Evolutionary conservation across 495 filamentous ascomycete species (phyloP).

Genomic region (Chaetomidium leptoderma): DNA sequence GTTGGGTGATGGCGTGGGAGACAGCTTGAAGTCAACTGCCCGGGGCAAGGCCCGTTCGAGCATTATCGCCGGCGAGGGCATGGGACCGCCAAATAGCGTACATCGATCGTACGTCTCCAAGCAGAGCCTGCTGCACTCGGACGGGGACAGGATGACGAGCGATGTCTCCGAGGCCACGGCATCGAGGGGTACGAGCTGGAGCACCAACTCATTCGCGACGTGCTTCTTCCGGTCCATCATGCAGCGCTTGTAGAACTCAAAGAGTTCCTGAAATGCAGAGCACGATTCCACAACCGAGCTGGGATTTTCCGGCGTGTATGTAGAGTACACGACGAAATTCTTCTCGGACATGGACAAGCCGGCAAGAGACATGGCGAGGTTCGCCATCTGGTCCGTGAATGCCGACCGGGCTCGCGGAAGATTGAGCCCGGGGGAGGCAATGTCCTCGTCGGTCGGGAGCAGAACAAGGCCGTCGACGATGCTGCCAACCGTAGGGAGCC

Average conservation of each 20-base stretch:
- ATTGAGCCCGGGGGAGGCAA: constrained; percentile 26
- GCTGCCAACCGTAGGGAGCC: constrained; percentile 48
- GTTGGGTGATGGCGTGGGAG: constrained; percentile 59
- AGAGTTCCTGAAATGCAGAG: constrained; percentile 69
- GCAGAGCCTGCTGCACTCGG: constrained; percentile 63
- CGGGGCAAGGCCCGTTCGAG: constrained; percentile 70
- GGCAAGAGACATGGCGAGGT: constrained; percentile 36
- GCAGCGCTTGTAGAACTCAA: constrained; percentile 59
- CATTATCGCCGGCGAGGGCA: constrained; percentile 66
- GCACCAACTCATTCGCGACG: constrained; percentile 61
- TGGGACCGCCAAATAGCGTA: constrained; percentile 49
- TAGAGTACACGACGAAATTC: constrained; percentile 80
- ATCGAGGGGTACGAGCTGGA: constrained; percentile 76
- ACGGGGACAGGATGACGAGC: constrained; percentile 63
- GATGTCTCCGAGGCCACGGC: constrained; percentile 63
- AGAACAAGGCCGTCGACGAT: constrained; percentile 58
- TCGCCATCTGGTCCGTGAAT: constrained; percentile 29
- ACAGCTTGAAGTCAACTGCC: constrained; percentile 74
- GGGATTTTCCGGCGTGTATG: constrained; percentile 67
- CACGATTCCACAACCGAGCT: constrained; percentile 70
- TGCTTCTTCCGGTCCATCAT: constrained; percentile 49
- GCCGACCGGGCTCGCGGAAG: constrained; percentile 28
- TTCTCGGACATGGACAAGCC: constrained; percentile 33
- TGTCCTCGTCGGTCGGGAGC: constrained; percentile 44
- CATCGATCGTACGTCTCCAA: constrained; percentile 87